These are phyloP conservation scores for Xylariaceae sp. DNA, from an alignment of 2,329 filamentous ascomycete genomes.

Conservation along the genomic window DNA sequence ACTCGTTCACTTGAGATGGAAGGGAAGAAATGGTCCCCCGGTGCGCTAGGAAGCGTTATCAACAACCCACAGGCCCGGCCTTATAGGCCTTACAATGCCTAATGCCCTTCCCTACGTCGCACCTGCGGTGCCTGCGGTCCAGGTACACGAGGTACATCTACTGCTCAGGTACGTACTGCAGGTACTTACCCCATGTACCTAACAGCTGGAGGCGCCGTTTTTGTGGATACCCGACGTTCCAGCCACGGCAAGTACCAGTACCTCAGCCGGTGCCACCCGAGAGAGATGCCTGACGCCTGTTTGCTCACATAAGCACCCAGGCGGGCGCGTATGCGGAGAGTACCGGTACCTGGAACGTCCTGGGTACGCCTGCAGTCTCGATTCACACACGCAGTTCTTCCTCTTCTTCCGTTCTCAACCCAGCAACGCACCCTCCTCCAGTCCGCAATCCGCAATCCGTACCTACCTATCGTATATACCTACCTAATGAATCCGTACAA, in stretches of 20 bases:
- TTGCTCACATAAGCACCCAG: background rate
- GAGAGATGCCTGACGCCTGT: background rate
- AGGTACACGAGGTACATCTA: background rate
- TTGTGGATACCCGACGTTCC: background rate
- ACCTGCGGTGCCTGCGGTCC: background rate
- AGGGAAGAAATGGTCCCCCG: constrained; percentile 17
- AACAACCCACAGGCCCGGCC: background rate
- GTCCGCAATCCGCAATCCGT: too few species aligned
- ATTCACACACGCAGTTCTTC: background rate
- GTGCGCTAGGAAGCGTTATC: constrained; percentile 8
- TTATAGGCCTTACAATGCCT: background rate
- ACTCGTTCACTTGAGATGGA: constrained; percentile 24
- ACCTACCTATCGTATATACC: too few species aligned
- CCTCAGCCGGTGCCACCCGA: background rate
- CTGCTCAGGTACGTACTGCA: background rate
- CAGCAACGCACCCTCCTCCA: too few species aligned
- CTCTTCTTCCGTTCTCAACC: background rate
- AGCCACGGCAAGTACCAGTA: background rate
- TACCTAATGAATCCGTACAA: too few species aligned
- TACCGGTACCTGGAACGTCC: background rate
- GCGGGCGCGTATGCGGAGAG: background rate
- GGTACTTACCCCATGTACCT: background rate
- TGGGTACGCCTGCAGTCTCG: too few species aligned
- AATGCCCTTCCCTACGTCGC: background rate
- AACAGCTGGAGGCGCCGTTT: background rate